Percentiles rank a stretch among this genome's conserved stretches.
Conservation (phyloP, 176 grass and related monocot genomes). For the Tuctoria greenei region DNA sequence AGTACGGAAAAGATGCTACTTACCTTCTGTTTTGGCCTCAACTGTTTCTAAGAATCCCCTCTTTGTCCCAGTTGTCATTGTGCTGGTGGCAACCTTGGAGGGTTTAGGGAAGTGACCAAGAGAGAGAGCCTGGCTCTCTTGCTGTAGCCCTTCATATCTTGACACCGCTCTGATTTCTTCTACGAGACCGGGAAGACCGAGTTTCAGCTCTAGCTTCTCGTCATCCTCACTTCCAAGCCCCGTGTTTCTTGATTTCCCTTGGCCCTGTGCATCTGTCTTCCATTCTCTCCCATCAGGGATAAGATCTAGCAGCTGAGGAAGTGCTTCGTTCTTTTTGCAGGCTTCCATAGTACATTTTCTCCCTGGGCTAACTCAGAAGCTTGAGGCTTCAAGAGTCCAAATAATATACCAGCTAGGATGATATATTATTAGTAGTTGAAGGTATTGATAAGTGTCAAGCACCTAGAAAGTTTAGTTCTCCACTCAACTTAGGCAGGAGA, state of each 20-base stretch:
- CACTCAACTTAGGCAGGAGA: slow-evolving; percentile 54
- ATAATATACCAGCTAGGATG: too few species aligned
- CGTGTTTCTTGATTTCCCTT: slow-evolving; percentile 24
- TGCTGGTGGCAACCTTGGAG: slow-evolving; percentile 24
- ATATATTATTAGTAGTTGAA: too few species aligned
- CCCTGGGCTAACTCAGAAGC: slow-evolving; percentile 23
- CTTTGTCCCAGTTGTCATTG: slow-evolving; percentile 52
- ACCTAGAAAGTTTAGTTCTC: slow-evolving; percentile 22
- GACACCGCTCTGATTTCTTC: slow-evolving; percentile 13
- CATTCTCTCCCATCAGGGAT: slow-evolving; percentile 69
- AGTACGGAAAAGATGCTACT: slow-evolving; percentile 7
- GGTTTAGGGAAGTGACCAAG: slow-evolving; percentile 50
- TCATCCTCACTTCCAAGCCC: slow-evolving; percentile 53
- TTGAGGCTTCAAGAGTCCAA: too few species aligned
- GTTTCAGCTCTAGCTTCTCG: slow-evolving; percentile 75
- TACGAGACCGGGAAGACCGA: slow-evolving; percentile 66
- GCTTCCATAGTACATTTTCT: slow-evolving; percentile 56
- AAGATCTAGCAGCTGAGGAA: slow-evolving; percentile 73
- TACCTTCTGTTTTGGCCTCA: slow-evolving; percentile 63
- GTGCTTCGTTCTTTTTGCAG: slow-evolving; percentile 34
- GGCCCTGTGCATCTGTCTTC: slow-evolving; percentile 26
- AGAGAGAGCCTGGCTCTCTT: slow-evolving; percentile 51
- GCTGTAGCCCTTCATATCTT: slow-evolving; percentile 29
- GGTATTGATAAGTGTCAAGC: slow-evolving; percentile 24
- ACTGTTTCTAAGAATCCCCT: slow-evolving; percentile 60